Evolutionary conservation across 345 rosid species (phyloP).

Genomic region (Heritiera fomes): DNA sequence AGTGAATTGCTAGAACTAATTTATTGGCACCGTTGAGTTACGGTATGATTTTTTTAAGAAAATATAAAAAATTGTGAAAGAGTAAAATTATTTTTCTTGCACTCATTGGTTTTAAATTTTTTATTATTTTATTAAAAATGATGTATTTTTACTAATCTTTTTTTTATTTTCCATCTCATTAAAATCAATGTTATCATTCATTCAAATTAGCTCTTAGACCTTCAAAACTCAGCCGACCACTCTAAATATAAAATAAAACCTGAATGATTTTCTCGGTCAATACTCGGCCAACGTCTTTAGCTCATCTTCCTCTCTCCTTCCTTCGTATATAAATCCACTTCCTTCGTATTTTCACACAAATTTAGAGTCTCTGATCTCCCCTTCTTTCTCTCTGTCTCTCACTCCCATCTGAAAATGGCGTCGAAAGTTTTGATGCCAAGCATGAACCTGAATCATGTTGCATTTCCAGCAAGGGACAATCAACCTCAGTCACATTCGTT

Average conservation of each 20-base stretch:
- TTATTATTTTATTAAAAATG: too few species aligned
- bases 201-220: too few species aligned
- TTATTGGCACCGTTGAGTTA: too few species aligned
- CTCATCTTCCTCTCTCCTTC: too few species aligned
- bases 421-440: slow-evolving; percentile 39
- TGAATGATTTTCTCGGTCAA: slow-evolving; percentile 32
- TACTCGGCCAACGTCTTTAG: slow-evolving; percentile 12
- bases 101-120: too few species aligned
- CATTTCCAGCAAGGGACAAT: not conserved
- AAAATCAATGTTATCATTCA: too few species aligned
- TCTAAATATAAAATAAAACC: not conserved
- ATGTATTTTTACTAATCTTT: too few species aligned
- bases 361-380: slow-evolving; percentile 15
- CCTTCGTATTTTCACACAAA: slow-evolving; percentile 14
- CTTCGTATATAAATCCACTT: not conserved
- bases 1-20: too few species aligned
- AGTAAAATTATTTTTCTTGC: too few species aligned
- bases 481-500: slow-evolving; percentile 8
- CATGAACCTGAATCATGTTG: slow-evolving; percentile 26
- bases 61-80: too few species aligned
- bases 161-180: too few species aligned
- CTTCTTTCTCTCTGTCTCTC: slow-evolving; percentile 1
- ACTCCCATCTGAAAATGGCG: slow-evolving; percentile 40
- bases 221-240: slow-evolving; percentile 34
- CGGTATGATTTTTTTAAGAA: too few species aligned